phyloP scores from a whole-genome alignment of 345 rosid species.

The Rhizophora apiculata region DNA sequence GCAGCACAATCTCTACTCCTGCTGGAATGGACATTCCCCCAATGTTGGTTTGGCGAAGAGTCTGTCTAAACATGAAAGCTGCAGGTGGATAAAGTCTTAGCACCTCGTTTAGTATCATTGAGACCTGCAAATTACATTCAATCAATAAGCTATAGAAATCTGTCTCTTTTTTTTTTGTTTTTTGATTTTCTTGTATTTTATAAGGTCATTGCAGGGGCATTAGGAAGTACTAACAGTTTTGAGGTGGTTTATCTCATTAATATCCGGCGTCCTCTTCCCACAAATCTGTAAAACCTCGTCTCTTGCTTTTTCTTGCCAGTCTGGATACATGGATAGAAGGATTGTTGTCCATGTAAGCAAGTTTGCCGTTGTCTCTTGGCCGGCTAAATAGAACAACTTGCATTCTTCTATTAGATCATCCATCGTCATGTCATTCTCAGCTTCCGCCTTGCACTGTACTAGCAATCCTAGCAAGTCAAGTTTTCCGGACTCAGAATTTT shows the following conservation, averaged over 20 bases:
- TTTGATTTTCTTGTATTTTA: no score
- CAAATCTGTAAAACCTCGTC: constrained; percentile 20
- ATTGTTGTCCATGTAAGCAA: constrained; percentile 18
- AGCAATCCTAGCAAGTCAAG: constrained; percentile 12
- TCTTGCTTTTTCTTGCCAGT: constrained; percentile 34
- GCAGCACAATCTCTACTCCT: constrained; percentile 2
- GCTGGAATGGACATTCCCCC: constrained; percentile 7
- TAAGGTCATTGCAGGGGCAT: no score
- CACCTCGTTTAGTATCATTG: constrained; percentile 10
- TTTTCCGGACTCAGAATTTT: not conserved
- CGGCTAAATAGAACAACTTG: constrained; percentile 10
- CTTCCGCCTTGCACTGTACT: not conserved
- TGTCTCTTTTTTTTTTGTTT: no score
- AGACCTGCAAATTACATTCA: not conserved
- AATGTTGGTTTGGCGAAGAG: not conserved
- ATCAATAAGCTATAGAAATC: not conserved
- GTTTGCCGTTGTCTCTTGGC: not conserved
- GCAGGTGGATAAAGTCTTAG: constrained; percentile 3
- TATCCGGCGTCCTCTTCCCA: constrained; percentile 16
- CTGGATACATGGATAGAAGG: constrained; percentile 17
- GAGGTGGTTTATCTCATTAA: constrained; percentile 20
- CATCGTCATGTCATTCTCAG: not conserved
- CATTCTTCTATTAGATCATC: constrained; percentile 25
- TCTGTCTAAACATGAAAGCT: not conserved
- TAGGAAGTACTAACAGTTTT: constrained; percentile 22